Conservation (phyloP, 1,139 yeast species). For the Saccharomyces hybrid region DNA sequence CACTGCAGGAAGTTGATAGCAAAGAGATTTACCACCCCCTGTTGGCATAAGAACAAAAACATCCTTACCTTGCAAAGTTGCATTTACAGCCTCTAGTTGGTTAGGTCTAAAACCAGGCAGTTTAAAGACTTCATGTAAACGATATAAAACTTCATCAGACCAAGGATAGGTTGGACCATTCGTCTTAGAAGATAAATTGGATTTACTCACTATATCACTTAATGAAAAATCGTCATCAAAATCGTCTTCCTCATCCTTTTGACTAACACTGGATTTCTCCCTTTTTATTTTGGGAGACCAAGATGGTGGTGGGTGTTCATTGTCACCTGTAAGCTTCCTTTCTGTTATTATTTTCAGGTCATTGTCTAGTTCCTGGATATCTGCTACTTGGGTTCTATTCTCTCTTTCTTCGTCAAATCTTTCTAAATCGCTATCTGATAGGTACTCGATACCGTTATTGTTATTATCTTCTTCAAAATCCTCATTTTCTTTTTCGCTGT, state of each 20-base stretch:
- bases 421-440: slow-evolving; percentile 29
- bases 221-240: slow-evolving; percentile 19
- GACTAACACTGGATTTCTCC: slow-evolving; percentile 5
- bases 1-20: slow-evolving; percentile 92
- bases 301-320: background rate
- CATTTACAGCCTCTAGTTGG: slow-evolving; percentile 79
- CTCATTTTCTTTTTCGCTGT: slow-evolving; percentile 11
- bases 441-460: slow-evolving; percentile 11
- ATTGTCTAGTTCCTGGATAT: slow-evolving; percentile 26
- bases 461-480: slow-evolving; percentile 10
- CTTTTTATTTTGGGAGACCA: slow-evolving; percentile 10
- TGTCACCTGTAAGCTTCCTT: slow-evolving; percentile 17
- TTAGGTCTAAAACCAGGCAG: slow-evolving; percentile 66
- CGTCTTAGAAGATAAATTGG: background rate
- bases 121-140: slow-evolving; percentile 53
- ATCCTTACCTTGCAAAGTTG: slow-evolving; percentile 74
- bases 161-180: slow-evolving; percentile 38
- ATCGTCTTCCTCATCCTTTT: slow-evolving; percentile 9
- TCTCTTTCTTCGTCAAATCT: slow-evolving; percentile 31
- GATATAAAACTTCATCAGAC: slow-evolving; percentile 56
- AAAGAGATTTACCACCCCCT: slow-evolving; percentile 95
- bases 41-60: slow-evolving; percentile 97
- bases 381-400: slow-evolving; percentile 18
- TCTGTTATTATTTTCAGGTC: slow-evolving; percentile 29
- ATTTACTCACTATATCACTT: background rate